Percentiles rank a stretch among this genome's conserved stretches.
Evolutionary conservation across 2,329 filamentous ascomycete species (phyloP).

Genomic region (Colletotrichum zoysiae): DNA sequence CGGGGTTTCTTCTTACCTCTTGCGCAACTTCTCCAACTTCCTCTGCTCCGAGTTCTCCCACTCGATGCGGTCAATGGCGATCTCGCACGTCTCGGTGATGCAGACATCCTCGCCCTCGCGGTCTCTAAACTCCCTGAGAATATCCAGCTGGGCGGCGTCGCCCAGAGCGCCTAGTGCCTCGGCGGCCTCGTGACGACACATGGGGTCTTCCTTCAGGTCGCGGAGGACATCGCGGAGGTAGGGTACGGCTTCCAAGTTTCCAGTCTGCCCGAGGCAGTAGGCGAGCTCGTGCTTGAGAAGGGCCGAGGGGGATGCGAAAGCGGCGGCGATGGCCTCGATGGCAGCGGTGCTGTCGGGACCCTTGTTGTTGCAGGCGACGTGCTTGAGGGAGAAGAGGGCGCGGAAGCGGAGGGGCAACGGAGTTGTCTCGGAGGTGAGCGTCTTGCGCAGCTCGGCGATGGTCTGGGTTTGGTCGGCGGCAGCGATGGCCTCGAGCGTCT

Average conservation of each 20-base stretch:
- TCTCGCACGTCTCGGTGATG: slow-evolving; percentile 96
- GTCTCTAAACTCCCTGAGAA: slow-evolving; percentile 81
- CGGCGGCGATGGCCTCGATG: slow-evolving; percentile 87
- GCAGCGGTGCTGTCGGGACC: slow-evolving; percentile 71
- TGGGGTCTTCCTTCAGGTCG: slow-evolving; percentile 86
- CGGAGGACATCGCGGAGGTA: slow-evolving; percentile 80
- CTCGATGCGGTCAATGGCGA: slow-evolving; percentile 92
- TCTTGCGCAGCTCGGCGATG: slow-evolving; percentile 76
- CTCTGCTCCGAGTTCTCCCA: slow-evolving; percentile 86
- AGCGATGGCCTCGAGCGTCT: slow-evolving; percentile 38
- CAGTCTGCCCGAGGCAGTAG: slow-evolving; percentile 94
- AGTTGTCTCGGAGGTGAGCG: slow-evolving; percentile 82
- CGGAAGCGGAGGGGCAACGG: slow-evolving; percentile 92
- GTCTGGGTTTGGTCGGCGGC: slow-evolving; percentile 44
- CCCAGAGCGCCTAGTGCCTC: slow-evolving; percentile 93
- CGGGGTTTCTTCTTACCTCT: slow-evolving; percentile 71
- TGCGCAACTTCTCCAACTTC: slow-evolving; percentile 80
- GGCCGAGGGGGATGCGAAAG: slow-evolving; percentile 85
- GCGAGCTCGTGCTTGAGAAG: slow-evolving; percentile 96
- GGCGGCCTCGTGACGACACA: slow-evolving; percentile 96
- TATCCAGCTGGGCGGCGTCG: slow-evolving; percentile 76
- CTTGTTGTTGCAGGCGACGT: slow-evolving; percentile 79
- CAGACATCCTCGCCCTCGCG: slow-evolving; percentile 81
- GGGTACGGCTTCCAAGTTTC: slow-evolving; percentile 79
- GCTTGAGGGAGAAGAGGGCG: slow-evolving; percentile 97